phyloP scores from a whole-genome alignment of 2,329 filamentous ascomycete species.

The Mariannaea sp. region DNA sequence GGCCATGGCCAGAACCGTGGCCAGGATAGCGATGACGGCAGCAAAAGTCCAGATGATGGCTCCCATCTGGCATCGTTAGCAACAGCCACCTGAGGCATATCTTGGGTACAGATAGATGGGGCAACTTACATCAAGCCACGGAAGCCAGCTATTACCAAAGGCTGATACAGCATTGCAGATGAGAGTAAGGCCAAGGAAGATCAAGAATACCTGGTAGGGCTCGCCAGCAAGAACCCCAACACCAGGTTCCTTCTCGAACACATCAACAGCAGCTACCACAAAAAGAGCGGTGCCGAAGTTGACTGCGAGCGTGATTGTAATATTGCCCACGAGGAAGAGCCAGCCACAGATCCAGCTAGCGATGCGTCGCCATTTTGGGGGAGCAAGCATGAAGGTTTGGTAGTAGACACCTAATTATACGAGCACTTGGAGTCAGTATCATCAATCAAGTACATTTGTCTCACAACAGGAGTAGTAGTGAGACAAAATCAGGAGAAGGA shows the following conservation, averaged over 20 bases:
- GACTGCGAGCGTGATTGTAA: slow-evolving; percentile 79
- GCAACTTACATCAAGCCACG: slow-evolving; percentile 66
- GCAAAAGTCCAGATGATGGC: slow-evolving; percentile 77
- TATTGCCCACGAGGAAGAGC: slow-evolving; percentile 78
- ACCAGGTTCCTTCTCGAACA: slow-evolving; percentile 54
- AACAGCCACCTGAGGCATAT: slow-evolving; percentile 38
- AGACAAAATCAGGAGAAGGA: neutral
- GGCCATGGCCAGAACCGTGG: slow-evolving; percentile 67
- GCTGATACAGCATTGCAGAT: slow-evolving; percentile 68
- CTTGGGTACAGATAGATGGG: slow-evolving; percentile 24
- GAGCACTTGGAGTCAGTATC: too few relatives aligned
- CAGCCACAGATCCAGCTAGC: slow-evolving; percentile 75
- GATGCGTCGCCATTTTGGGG: slow-evolving; percentile 62
- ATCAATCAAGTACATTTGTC: neutral
- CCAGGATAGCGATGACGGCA: slow-evolving; percentile 67
- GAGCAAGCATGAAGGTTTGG: slow-evolving; percentile 75
- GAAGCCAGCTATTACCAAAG: slow-evolving; percentile 70
- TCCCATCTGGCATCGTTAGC: slow-evolving; percentile 57
- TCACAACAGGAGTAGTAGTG: too few relatives aligned
- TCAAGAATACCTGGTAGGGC: slow-evolving; percentile 70
- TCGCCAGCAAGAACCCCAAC: slow-evolving; percentile 52
- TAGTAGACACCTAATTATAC: slow-evolving; percentile 54
- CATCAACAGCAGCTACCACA: slow-evolving; percentile 59
- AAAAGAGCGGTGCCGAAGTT: slow-evolving; percentile 78
- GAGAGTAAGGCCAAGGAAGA: slow-evolving; percentile 73